Conservation (phyloP, 345 rosid genomes). For the Pugionium cornutum region DNA sequence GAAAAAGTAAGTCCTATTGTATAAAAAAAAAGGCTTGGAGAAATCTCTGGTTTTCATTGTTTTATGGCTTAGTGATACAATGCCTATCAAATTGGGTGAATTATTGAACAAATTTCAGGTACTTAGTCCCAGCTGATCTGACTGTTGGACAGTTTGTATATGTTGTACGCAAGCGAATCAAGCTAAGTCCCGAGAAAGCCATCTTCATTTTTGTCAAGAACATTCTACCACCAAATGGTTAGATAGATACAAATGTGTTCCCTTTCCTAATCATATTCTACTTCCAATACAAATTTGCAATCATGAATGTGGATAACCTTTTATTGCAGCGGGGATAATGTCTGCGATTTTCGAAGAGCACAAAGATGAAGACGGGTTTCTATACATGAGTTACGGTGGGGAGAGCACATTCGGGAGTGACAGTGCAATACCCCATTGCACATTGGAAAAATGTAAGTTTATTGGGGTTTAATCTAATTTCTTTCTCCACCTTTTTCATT, state of each 20-base stretch:
- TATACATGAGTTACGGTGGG: slow-evolving; percentile 54
- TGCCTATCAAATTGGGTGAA: not conserved
- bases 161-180: slow-evolving; percentile 60
- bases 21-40: no score
- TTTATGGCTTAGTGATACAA: no score
- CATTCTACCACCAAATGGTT: slow-evolving; percentile 57
- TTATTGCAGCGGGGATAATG: slow-evolving; percentile 52
- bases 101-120: slow-evolving; percentile 36
- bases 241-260: not conserved
- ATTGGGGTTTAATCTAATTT: no score
- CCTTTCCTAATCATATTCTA: not conserved
- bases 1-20: slow-evolving; percentile 60
- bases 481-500: no score
- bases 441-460: no score
- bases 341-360: slow-evolving; percentile 49
- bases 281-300: not conserved
- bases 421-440: no score
- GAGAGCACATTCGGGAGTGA: slow-evolving; percentile 55
- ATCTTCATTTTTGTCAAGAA: slow-evolving; percentile 59
- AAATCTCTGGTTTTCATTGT: no score
- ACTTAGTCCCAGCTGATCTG: slow-evolving; percentile 61
- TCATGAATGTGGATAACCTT: not conserved
- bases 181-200: slow-evolving; percentile 65
- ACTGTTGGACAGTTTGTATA: slow-evolving; percentile 69
- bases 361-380: slow-evolving; percentile 42